Base-by-base conservation (phyloP, 495 filamentous ascomycete species). In the Mycothermus thermophilus region DNA sequence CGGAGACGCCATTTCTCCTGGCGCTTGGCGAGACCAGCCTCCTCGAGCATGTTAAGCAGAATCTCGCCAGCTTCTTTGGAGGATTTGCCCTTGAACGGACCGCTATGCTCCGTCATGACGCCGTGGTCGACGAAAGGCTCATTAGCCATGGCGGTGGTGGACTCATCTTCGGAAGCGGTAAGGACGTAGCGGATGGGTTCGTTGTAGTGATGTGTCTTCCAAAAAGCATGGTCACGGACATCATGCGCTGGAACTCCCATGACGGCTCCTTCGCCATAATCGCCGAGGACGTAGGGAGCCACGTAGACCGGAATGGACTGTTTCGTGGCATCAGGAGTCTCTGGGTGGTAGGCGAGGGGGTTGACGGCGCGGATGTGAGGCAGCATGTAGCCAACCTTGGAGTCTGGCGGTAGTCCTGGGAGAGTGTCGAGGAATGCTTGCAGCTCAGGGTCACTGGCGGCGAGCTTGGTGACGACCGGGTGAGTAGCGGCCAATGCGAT, bases 221-320 rank as follows among this genome's bases (percentile, higher is more conserved):
- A 93, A 47, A 93, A 93, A 4, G 67, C 64, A 54, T 79, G 62
- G 43, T 93, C 85, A 23, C 81, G 68, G 0, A 61, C 49, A 50
- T 93, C 85, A 40, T 93, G 84, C 2, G 76, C 85, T 0, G 85
- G 85, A 15, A 93, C 85, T 25, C 84, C 85, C 85, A 93, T 93
- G 5, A 93, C 80, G 4, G 83, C 83, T 1, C 83, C 83, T 34
- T 80, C 77, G n/a, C 83, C 85, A 43, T 90, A 92, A 37, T 85
- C 80, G 19, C 77, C 76, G 4, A 88, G 61, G n/a, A 93, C 85
- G 41, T 93, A 93, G 0, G 83, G 77, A 4, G 85, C 80, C 8
- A 77, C 78, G 46, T 79, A 93, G 8, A 93, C 65, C 3, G 85
- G 82, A 7, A 92, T 51, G 24, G 66, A 60, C 26, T 64, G 46